Base-by-base conservation (phyloP, 2,329 filamentous ascomycete genomes). In the Talaromyces rugulosus region DNA sequence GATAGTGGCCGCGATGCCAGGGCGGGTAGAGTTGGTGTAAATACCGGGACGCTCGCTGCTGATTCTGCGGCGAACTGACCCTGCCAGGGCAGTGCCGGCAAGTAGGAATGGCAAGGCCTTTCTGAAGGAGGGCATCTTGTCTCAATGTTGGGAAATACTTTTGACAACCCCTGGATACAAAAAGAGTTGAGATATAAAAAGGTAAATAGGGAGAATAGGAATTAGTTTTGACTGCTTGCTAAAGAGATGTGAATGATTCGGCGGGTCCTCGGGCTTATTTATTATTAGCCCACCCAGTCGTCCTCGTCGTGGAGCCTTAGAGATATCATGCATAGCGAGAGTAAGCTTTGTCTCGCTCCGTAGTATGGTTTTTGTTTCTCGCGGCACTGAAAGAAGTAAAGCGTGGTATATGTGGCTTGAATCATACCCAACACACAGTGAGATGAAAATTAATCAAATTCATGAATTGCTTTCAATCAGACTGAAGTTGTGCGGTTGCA, bases 61-160 rank as follows among this genome's bases (percentile, higher is more conserved):
- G 18, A 51, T 50, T 30, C 18, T 36, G 8, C 40, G 36, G 9
- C 54, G 59, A 18, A 11, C 28, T 36, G 52, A 51, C 23, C 34
- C 11, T 56, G 59, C 59, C 31, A 52, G 5, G 14, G 30, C 54
- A 52, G 53, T 42, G 53, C 59, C 42, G 14, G 59, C 53, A 5
- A 61, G 59, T n/a, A 61, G 33, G 44, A 61, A 30, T 57, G 59
- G 59, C 33, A 57, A 42, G 16, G 57, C 7, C 28, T 52, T 61
- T 30, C 18, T 56, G 11, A 61, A 52, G 31, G 59, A 61, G 30
- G 42, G 8, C 59, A 61, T 61, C 4, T 31, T 23, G 57, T 28
- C 11, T 42, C 18, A 18, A 9, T 34, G 5, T 4, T 14, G n/a
- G 1, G 40, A 30, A 58, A 12, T 23, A 23, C 31, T 18, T 31